These are phyloP conservation scores for Linderina pennispora DNA, from an alignment of 192 early-diverging fungal species.

Conservation along the genomic window DNA sequence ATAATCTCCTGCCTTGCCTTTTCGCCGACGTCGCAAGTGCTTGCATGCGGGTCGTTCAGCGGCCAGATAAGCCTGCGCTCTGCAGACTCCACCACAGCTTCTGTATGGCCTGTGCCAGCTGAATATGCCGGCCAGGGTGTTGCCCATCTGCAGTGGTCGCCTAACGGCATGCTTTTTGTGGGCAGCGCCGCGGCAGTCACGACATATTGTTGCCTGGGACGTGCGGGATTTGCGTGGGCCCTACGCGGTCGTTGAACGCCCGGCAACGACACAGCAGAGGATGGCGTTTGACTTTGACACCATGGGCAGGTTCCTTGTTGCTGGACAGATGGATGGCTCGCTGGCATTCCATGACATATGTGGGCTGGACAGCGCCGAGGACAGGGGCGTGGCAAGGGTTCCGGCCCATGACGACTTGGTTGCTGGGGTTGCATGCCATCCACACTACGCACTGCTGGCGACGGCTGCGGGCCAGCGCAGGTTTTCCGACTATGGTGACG, in stretches of 20 bases:
- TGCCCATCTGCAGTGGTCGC: conserved; percentile 61
- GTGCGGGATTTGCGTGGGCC: conserved; percentile 66
- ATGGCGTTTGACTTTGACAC: conserved; percentile 64
- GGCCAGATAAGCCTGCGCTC: conserved; percentile 65
- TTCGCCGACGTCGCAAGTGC: conserved; percentile 57
- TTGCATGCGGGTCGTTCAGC: conserved; percentile 68
- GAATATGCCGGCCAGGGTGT: conserved; percentile 47
- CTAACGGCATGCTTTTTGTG: conserved; percentile 57
- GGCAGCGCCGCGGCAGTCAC: conserved; percentile 56
- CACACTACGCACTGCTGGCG: conserved; percentile 57
- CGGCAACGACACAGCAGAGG: conserved; percentile 64
- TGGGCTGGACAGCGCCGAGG: background rate
- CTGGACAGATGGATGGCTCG: conserved; percentile 47
- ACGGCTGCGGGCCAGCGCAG: conserved; percentile 68
- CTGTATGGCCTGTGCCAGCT: conserved; percentile 29
- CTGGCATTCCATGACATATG: conserved; percentile 5
- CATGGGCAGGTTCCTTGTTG: conserved; percentile 51
- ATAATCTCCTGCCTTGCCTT: conserved; percentile 70
- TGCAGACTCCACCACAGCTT: conserved; percentile 2
- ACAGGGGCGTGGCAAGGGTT: background rate
- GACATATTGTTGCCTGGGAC: conserved; percentile 71
- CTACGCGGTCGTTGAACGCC: conserved; percentile 44
- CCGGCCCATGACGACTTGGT: conserved; percentile 50
- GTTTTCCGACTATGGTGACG: conserved; percentile 1
- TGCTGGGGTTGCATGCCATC: conserved; percentile 56